Percentiles rank a stretch among this genome's conserved stretches.
phyloP scores from a whole-genome alignment of 768 basidiomycete genomes.

The Boletus reticuloceps region DNA sequence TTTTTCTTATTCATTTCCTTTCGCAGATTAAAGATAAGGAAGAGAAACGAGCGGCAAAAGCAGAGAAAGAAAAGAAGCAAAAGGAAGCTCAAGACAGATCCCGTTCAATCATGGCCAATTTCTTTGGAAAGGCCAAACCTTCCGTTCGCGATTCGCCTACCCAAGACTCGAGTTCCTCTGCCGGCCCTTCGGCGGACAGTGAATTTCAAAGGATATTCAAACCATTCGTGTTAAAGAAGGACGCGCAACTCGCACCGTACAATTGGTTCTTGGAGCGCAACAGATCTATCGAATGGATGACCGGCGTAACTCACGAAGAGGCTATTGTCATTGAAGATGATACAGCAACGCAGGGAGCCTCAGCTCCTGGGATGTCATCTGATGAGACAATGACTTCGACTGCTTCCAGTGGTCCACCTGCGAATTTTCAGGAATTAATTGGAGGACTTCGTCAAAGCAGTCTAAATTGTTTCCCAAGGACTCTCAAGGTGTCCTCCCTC shows the following conservation, averaged over 20 bases:
- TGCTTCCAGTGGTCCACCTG: neutral
- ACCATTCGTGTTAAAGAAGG: slow-evolving; percentile 78
- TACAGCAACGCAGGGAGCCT: slow-evolving; percentile 8
- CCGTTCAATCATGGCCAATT: slow-evolving; percentile 70
- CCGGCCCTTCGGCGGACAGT: slow-evolving; percentile 39
- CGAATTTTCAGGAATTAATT: slow-evolving; percentile 15
- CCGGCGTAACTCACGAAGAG: slow-evolving; percentile 34
- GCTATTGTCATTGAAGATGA: slow-evolving; percentile 61
- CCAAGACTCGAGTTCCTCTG: slow-evolving; percentile 27
- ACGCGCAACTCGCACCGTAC: slow-evolving; percentile 62
- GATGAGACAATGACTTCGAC: neutral
- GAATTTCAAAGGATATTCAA: slow-evolving; percentile 78
- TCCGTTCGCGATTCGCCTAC: slow-evolving; percentile 19
- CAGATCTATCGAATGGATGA: slow-evolving; percentile 19
- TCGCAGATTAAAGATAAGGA: slow-evolving; percentile 63
- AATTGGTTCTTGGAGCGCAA: slow-evolving; percentile 59
- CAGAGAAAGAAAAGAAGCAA: slow-evolving; percentile 69
- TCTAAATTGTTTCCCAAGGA: slow-evolving; percentile 18
- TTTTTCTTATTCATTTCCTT: slow-evolving; percentile 2
- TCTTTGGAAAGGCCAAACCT: slow-evolving; percentile 68
- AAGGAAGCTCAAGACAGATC: slow-evolving; percentile 72
- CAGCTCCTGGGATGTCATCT: slow-evolving; percentile 6
- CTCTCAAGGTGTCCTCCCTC: slow-evolving; percentile 18
- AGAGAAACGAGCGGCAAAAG: slow-evolving; percentile 66
- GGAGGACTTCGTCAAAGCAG: slow-evolving; percentile 32